These are phyloP conservation scores for Solanum sejunctum DNA, from an alignment of 257 asterid species.

Conservation along the genomic window DNA sequence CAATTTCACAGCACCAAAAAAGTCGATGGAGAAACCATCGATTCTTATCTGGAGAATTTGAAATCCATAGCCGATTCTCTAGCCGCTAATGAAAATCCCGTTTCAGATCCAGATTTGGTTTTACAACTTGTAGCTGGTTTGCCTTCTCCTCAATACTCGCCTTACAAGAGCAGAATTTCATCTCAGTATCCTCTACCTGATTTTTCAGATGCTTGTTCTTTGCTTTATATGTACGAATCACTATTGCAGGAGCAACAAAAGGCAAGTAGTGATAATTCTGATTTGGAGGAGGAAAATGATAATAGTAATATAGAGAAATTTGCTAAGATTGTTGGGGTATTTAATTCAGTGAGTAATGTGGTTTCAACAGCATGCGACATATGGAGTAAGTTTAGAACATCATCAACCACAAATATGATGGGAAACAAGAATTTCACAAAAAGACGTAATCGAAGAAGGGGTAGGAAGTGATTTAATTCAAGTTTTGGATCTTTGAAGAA, in stretches of 20 bases:
- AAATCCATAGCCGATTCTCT: background rate
- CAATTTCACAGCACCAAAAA: background rate
- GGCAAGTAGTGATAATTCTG: background rate
- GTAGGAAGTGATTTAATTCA: background rate
- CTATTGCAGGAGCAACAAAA: background rate
- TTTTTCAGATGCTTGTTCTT: background rate
- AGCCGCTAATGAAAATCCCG: background rate
- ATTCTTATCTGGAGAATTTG: background rate
- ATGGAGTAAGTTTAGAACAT: background rate
- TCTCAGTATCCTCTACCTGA: background rate
- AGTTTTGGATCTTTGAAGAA: background rate
- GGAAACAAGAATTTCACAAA: background rate
- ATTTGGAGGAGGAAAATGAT: background rate
- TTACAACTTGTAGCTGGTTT: background rate
- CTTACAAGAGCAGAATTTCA: background rate
- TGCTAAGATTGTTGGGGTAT: background rate
- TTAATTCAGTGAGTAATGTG: background rate
- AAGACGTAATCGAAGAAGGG: background rate
- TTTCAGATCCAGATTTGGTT: background rate
- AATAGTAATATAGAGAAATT: background rate
- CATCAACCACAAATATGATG: background rate
- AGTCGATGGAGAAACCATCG: background rate
- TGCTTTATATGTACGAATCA: background rate
- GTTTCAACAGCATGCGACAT: background rate
- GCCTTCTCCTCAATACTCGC: background rate